Percentiles rank a stretch among this genome's conserved stretches.
These are phyloP conservation scores for Cyclanthera cordifolia DNA, from an alignment of 306 rosid genomes.

Conservation along the genomic window DNA sequence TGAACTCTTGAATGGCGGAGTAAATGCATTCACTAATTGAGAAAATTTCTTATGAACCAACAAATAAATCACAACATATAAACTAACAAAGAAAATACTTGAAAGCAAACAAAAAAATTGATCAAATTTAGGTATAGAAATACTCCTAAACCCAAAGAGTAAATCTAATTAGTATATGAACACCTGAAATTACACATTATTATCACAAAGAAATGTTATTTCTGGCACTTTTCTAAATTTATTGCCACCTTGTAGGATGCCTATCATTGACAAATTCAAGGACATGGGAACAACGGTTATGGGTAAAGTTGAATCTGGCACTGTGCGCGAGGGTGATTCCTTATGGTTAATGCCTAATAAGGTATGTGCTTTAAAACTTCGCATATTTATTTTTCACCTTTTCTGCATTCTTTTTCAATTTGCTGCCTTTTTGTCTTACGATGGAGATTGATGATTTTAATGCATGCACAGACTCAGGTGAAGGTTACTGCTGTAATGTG, in stretches of 20 bases:
- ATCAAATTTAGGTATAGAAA: background rate
- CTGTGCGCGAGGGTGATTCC: slow-evolving; percentile 65
- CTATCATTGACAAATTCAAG: slow-evolving; percentile 77
- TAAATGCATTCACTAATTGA: too few species aligned
- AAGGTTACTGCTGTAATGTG: slow-evolving; percentile 53
- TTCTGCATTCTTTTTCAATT: background rate
- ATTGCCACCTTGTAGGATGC: slow-evolving; percentile 47
- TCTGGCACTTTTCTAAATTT: background rate
- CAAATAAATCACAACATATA: background rate
- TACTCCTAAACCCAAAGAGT: background rate
- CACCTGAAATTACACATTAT: background rate
- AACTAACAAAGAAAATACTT: background rate
- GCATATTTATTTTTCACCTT: background rate
- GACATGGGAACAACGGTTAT: slow-evolving; percentile 94
- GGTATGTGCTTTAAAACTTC: slow-evolving; percentile 27
- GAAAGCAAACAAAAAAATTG: background rate
- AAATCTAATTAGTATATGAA: background rate
- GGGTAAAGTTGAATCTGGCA: slow-evolving; percentile 98
- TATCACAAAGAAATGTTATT: background rate
- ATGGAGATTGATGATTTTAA: slow-evolving; percentile 14
- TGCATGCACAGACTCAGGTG: slow-evolving; percentile 48
- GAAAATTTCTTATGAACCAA: too few species aligned
- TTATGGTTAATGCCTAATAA: slow-evolving; percentile 86
- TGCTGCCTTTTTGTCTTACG: background rate
- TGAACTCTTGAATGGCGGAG: too few species aligned